phyloP scores from a whole-genome alignment of 257 asterid genomes.

The Scutellaria barbata region DNA sequence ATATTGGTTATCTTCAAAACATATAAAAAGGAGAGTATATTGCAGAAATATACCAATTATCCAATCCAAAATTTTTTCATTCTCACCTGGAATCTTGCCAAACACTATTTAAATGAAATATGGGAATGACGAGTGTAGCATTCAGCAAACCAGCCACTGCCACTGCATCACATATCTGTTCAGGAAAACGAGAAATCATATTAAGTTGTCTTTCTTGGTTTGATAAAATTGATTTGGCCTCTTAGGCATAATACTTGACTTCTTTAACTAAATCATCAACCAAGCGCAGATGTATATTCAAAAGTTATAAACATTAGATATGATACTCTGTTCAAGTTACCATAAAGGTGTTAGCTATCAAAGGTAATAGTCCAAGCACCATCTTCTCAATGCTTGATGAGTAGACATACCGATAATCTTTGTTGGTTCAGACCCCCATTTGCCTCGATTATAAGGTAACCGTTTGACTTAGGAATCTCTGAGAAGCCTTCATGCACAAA shows the following conservation, averaged over 20 bases:
- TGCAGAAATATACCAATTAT: slow-evolving; percentile 16
- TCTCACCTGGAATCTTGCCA: slow-evolving; percentile 97
- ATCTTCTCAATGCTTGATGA: slow-evolving; percentile 22
- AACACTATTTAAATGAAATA: slow-evolving; percentile 94
- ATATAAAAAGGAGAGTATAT: slow-evolving; percentile 6
- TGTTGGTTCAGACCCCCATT: slow-evolving; percentile 99
- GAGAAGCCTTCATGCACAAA: slow-evolving; percentile 51
- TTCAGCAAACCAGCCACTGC: slow-evolving; percentile 98
- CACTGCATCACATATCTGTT: slow-evolving; percentile 98
- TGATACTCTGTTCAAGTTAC: slow-evolving; percentile 13
- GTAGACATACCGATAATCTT: slow-evolving; percentile 84
- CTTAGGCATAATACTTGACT: background rate
- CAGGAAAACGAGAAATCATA: slow-evolving; percentile 27
- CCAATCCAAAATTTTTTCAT: slow-evolving; percentile 16
- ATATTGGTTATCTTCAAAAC: slow-evolving; percentile 16
- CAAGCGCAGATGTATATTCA: slow-evolving; percentile 12
- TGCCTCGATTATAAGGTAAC: slow-evolving; percentile 94
- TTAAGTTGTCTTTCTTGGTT: background rate
- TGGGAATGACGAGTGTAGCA: slow-evolving; percentile 98
- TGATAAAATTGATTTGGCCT: background rate
- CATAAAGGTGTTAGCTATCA: background rate
- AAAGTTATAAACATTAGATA: background rate
- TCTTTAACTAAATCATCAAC: slow-evolving; percentile 1
- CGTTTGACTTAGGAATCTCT: slow-evolving; percentile 80
- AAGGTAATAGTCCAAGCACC: slow-evolving; percentile 15